These are phyloP conservation scores for Aspergillus pseudoviridinutans DNA, from an alignment of 2,329 filamentous ascomycete species.

Conservation along the genomic window DNA sequence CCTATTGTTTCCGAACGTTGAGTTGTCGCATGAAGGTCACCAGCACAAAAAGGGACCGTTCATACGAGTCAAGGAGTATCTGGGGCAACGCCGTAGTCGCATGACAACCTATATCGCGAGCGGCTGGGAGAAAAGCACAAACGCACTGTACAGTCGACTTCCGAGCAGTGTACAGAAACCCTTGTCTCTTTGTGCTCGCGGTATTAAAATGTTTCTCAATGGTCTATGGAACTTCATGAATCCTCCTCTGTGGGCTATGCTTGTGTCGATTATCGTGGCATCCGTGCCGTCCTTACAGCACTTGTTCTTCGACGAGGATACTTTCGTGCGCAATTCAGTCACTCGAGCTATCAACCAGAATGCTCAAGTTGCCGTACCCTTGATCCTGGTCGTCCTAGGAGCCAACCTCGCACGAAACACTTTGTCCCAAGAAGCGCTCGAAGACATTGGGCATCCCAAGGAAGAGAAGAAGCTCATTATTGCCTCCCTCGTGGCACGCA, in stretches of 20 bases:
- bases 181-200: conserved; percentile 42
- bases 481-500: conserved; percentile 80
- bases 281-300: conserved; percentile 78
- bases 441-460: conserved; percentile 65
- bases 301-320: conserved; percentile 82
- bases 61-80: conserved; percentile 24
- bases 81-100: conserved; percentile 16
- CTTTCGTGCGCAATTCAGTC: conserved; percentile 88
- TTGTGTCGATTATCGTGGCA: conserved; percentile 83
- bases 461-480: conserved; percentile 74
- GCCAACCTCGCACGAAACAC: conserved; percentile 94
- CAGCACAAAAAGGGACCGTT: conserved; percentile 25
- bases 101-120: conserved; percentile 17
- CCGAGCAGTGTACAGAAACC: conserved; percentile 51
- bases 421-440: conserved; percentile 61
- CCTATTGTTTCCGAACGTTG: conserved; percentile 52
- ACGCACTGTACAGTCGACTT: conserved; percentile 45
- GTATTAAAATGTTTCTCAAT: conserved; percentile 50
- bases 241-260: conserved; percentile 95
- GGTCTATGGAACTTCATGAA: conserved; percentile 96
- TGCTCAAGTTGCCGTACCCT: conserved; percentile 84
- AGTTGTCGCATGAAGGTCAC: conserved; percentile 24
- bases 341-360: conserved; percentile 82
- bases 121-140: conserved; percentile 19
- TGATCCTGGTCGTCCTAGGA: conserved; percentile 92